Evolutionary conservation across 2,329 filamentous ascomycete species (phyloP), one percentile per base, ranked within the genome.

Genomic region (Diatrype stigma): DNA sequence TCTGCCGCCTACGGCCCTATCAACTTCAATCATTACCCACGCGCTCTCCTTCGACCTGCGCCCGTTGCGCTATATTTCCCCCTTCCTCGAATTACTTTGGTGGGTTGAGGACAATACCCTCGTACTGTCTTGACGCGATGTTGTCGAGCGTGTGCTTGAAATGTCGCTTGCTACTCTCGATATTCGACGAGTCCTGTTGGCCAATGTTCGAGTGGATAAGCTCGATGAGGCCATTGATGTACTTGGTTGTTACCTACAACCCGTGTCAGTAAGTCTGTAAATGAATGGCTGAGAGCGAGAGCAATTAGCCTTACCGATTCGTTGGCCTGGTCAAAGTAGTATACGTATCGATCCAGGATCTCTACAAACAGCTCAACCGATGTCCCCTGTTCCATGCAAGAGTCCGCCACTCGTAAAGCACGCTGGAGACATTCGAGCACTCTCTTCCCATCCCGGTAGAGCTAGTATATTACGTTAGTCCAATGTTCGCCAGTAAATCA

Each of bases 271-370:
- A 46, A 42, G 32, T n/a, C 11, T n/a, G 35, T 32, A 32, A 44
- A 22, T 22, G 1, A 19, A 21, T 30, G 6, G 11, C 26, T 8
- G 7, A 37, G 23, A 17, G 6, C 34, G 14, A 37, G 14, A 14
- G 11, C 40, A n/a, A 19, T n/a, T 35, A 6, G 2, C 65, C 79
- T 65, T 68, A 82, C 94, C 59, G 92, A 92, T 73, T 99, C 94
- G 71, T 99, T 99, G 67, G 96, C 90, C 70, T 99, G 93, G 70
- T 99, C 94, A 74, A 96, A 99, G 75, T 97, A 99, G 71, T 99
- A 99, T 48, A 97, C 92, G 68, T 99, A 99, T 70, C 94, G 85
- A 70, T 99, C 96, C 50, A 99, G 76, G 56, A 99, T 99, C 73
- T 99, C 94, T 51, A 99, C 93, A 71, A 99, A 99, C 46, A 99